A percentile compares a stretch with the other conserved stretches of the same genome.
Conservation (phyloP, 345 rosid genomes). For the Camelina laxa region DNA sequence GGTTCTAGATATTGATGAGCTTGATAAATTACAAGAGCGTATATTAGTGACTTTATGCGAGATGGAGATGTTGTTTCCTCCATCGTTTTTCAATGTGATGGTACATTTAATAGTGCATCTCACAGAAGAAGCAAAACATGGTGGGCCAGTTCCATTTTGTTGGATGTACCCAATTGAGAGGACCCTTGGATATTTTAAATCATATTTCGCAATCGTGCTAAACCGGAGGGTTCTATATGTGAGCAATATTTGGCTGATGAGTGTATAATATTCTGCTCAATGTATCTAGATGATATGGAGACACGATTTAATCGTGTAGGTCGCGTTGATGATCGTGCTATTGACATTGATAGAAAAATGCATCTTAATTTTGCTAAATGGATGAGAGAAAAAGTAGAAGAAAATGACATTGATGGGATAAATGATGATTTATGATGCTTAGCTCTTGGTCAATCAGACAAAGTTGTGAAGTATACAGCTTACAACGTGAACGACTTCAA, state of each 20-base stretch:
- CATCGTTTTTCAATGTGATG: background rate
- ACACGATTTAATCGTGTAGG: background rate
- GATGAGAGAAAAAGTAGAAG: conserved; percentile 1
- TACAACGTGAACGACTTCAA: conserved; percentile 18
- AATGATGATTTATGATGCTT: conserved; percentile 21
- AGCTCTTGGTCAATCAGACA: conserved; percentile 1
- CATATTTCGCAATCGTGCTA: background rate
- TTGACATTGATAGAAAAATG: background rate
- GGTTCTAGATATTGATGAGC: background rate
- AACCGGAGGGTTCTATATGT: background rate
- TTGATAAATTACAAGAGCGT: background rate
- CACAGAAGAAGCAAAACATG: background rate
- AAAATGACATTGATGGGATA: conserved; percentile 15
- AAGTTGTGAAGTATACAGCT: conserved; percentile 1
- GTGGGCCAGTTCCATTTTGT: no score
- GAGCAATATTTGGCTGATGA: conserved; percentile 7
- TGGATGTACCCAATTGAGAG: no score
- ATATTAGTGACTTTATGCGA: background rate
- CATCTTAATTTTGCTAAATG: conserved; percentile 24
- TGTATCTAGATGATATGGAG: conserved; percentile 10
- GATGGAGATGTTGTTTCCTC: conserved; percentile 2
- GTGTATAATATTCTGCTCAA: background rate
- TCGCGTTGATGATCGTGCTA: background rate
- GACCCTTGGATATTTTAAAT: background rate
- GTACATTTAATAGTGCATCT: conserved; percentile 7